Base-by-base conservation (phyloP, 2,329 filamentous ascomycete species). In the Colletotrichum sp. region DNA sequence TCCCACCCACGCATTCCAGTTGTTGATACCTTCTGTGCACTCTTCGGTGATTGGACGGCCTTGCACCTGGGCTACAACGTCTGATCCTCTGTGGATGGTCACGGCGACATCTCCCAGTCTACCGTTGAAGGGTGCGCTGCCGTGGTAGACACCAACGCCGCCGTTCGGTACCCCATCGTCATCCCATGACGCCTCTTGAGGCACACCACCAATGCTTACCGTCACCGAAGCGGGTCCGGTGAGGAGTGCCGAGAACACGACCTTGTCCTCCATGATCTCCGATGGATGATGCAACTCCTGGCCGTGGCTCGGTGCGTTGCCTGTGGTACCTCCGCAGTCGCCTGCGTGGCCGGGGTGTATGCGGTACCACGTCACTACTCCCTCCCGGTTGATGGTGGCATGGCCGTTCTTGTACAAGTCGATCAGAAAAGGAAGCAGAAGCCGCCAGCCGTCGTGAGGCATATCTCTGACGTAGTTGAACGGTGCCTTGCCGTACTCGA, bases 401-500 rank as follows among this genome's bases (percentile, higher is more conserved):
- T 62, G 66, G 2, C 78, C 80, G 15, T 72, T 79, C 77, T 86
- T 86, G 73, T 84, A 86, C 18, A 79, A 58, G 32, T 82, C 80
- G 55, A 86, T 83, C 32, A 81, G 71, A 66, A 80, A 85, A 8
- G 85, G 85, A 30, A 91, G 83, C 15, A 88, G 79, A 25, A 82
- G 80, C n/a, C 87, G 86, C 86, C 88, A 91, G 34, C 83, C 86
- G 34, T 88, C 86, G 79, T 92, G 90, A 3, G 87, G 85, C 81
- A 88, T 86, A 74, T 84, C 83, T 16, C 84, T 75, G 56, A 87
- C 88, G 78, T 90, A 92, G 76, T 84, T 82, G 70, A 83, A 86
- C 70, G 56, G 75, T 10, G 39, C 69, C 30, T 68, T 76, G 6
- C 76, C 76, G 30, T 71, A 72, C 36, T 75, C 68, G 56, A 76